A percentile compares a stretch with the other conserved stretches of the same genome.
Evolutionary conservation across 352 stramenopile species (phyloP).

Genomic region (Aphanomyces euteiches): DNA sequence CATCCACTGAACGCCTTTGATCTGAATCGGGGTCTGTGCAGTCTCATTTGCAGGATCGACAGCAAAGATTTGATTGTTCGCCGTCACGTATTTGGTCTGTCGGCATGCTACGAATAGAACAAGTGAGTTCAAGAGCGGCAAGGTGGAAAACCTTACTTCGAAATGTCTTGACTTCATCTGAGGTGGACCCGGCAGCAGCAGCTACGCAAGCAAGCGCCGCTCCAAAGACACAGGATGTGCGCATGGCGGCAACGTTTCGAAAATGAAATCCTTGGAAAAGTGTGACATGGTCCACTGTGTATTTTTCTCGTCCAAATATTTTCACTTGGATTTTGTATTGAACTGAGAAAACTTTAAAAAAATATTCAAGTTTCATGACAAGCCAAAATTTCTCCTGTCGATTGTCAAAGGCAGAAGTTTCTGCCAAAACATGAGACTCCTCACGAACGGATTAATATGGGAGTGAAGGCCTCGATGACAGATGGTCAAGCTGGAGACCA

Average conservation of each 20-base stretch:
- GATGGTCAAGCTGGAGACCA: too few relatives aligned
- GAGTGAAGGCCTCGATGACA: too few relatives aligned
- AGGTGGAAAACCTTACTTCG: not conserved
- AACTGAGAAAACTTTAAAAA: too few relatives aligned
- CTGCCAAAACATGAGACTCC: too few relatives aligned
- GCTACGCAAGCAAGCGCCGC: not conserved
- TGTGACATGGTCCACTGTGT: not conserved
- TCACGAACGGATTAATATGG: too few relatives aligned
- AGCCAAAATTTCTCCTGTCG: too few relatives aligned
- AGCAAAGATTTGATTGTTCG: slow-evolving; percentile 52
- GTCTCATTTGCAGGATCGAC: slow-evolving; percentile 43
- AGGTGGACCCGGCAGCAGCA: not conserved
- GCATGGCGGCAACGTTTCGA: not conserved
- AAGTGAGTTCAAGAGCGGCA: not conserved
- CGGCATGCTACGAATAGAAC: slow-evolving; percentile 42
- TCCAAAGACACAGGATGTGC: not conserved
- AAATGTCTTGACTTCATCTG: not conserved
- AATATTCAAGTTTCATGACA: too few relatives aligned
- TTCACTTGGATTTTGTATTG: too few relatives aligned
- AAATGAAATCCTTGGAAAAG: not conserved
- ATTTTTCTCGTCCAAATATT: not conserved
- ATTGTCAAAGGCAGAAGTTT: too few relatives aligned
- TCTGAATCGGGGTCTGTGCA: slow-evolving; percentile 49
- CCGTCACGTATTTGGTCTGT: slow-evolving; percentile 58
- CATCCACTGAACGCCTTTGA: slow-evolving; percentile 59